phyloP scores from a whole-genome alignment of 1,284 basidiomycete species.

The Tranzscheliella williamsii region DNA sequence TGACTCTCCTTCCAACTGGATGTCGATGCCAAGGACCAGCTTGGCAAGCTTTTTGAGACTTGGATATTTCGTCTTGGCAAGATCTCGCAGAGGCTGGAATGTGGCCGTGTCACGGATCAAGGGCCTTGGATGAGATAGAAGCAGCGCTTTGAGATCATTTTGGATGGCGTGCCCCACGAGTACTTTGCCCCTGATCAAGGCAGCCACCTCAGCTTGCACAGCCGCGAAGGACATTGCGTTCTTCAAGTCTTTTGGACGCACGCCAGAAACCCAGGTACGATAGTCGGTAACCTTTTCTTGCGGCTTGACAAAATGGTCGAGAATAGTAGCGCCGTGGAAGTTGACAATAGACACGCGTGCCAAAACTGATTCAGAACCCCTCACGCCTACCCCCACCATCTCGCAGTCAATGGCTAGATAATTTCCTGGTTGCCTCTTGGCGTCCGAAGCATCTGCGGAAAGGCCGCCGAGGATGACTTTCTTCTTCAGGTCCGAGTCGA shows the following conservation, averaged over 20 bases:
- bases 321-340: conserved; percentile 76
- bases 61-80: conserved; percentile 69
- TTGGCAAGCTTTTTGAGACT: conserved; percentile 80
- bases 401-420: conserved; percentile 90
- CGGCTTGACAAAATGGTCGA: conserved; percentile 87
- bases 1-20: conserved; percentile 68
- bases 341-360: conserved; percentile 92
- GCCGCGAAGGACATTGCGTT: conserved; percentile 74
- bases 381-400: conserved; percentile 91
- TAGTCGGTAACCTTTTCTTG: conserved; percentile 90
- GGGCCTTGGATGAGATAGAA: conserved; percentile 83
- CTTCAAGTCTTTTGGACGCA: conserved; percentile 75
- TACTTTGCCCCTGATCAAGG: conserved; percentile 76
- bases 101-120: conserved; percentile 82
- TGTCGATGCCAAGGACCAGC: conserved; percentile 78
- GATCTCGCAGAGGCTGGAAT: conserved; percentile 64
- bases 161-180: conserved; percentile 91
- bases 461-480: conserved; percentile 44
- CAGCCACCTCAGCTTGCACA: conserved; percentile 79
- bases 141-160: conserved; percentile 86
- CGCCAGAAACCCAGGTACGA: conserved; percentile 86
- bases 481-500: conserved; percentile 40
- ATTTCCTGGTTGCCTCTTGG: conserved; percentile 67
- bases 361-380: conserved; percentile 78
- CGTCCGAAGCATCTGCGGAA: conserved; percentile 13